phyloP scores from a whole-genome alignment of 495 filamentous ascomycete genomes.

The Aspergillus mulundensis region DNA sequence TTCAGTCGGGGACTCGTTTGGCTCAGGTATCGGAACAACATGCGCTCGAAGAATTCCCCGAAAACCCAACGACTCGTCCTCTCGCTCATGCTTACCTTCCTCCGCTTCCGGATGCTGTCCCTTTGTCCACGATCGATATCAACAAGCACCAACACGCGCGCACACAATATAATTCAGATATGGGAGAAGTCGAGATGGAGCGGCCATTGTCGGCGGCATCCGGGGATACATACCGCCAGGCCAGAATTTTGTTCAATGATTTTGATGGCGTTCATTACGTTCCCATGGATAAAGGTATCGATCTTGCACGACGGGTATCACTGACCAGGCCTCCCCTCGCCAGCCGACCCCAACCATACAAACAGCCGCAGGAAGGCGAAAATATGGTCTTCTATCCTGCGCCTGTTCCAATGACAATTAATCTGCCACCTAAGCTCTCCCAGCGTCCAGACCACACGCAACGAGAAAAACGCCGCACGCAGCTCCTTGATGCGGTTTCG shows the following conservation, averaged over 20 bases:
- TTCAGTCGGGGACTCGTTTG: constrained; percentile 53
- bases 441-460: constrained; percentile 56
- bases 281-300: constrained; percentile 35
- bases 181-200: constrained; percentile 24
- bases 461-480: constrained; percentile 66
- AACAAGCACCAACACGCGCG: constrained; percentile 17
- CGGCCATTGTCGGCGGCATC: constrained; percentile 54
- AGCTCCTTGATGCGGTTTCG: constrained; percentile 51
- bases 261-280: constrained; percentile 92
- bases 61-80: constrained; percentile 22
- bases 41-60: constrained; percentile 34
- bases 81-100: constrained; percentile 30
- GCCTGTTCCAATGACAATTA: constrained; percentile 88
- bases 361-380: constrained; percentile 61
- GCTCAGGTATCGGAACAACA: constrained; percentile 48
- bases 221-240: constrained; percentile 65
- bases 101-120: constrained; percentile 24
- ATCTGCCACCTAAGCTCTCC: constrained; percentile 83
- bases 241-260: constrained; percentile 70
- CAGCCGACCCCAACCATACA: constrained; percentile 54
- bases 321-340: constrained; percentile 40
- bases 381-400: constrained; percentile 94
- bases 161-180: constrained; percentile 16
- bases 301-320: constrained; percentile 32
- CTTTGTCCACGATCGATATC: constrained; percentile 18